Percentiles rank a stretch among this genome's conserved stretches.
Evolutionary conservation across 169 alveolate genomes (phyloP).

Genomic region (Condylostoma magnum): DNA sequence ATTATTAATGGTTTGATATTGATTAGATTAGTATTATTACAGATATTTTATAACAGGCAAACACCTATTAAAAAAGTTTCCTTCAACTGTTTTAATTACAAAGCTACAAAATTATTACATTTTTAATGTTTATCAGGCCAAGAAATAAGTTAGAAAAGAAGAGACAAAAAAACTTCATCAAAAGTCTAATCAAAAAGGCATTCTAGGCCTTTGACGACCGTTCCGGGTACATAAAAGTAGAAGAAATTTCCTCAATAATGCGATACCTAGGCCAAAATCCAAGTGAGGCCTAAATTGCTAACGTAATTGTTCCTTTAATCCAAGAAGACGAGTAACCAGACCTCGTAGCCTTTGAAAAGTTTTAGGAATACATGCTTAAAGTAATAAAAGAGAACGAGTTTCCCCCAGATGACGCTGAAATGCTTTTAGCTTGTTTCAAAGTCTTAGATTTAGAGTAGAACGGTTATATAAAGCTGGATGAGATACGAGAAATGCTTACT

Average conservation of each 20-base stretch:
- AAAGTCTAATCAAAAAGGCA: slow-evolving; percentile 49
- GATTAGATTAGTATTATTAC: too few relatives aligned
- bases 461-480: slow-evolving; percentile 74
- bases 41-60: too few relatives aligned
- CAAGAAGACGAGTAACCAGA: slow-evolving; percentile 75
- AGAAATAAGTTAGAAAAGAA: too few relatives aligned
- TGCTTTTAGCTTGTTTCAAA: slow-evolving; percentile 77
- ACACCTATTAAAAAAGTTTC: too few relatives aligned
- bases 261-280: slow-evolving; percentile 80
- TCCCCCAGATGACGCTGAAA: slow-evolving; percentile 80
- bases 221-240: slow-evolving; percentile 36
- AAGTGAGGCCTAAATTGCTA: slow-evolving; percentile 75
- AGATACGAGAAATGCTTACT: slow-evolving; percentile 54
- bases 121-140: too few relatives aligned
- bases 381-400: slow-evolving; percentile 63
- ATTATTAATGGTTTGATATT: too few relatives aligned
- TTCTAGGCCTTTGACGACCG: slow-evolving; percentile 67
- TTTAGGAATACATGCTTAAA: slow-evolving; percentile 75
- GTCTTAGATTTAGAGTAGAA: slow-evolving; percentile 76
- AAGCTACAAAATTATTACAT: too few relatives aligned
- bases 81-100: too few relatives aligned
- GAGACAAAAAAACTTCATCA: slow-evolving; percentile 19
- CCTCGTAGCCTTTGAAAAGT: slow-evolving; percentile 68
- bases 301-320: slow-evolving; percentile 67
- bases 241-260: slow-evolving; percentile 77